These are phyloP conservation scores for Sambucus nigra DNA, from an alignment of 129 eudicot species.

Conservation along the genomic window DNA sequence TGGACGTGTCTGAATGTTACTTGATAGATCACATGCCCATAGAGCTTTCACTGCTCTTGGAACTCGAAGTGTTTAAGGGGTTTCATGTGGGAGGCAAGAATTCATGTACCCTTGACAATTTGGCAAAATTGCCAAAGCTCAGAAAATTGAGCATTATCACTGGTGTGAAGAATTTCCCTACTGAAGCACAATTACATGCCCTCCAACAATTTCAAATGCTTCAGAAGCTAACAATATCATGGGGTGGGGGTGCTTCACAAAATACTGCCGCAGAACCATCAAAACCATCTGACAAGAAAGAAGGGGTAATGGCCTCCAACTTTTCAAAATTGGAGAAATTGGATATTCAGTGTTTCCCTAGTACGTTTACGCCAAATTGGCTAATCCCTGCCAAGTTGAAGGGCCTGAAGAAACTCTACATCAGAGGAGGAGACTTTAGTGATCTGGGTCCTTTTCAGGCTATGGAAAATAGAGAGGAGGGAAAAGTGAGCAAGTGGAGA, in stretches of 20 bases:
- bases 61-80: slow-evolving; percentile 19
- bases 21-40: slow-evolving; percentile 17
- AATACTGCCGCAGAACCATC: neutral
- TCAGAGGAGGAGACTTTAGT: slow-evolving; percentile 17
- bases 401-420: slow-evolving; percentile 19
- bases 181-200: neutral
- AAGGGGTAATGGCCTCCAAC: too few species aligned
- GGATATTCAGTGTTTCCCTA: slow-evolving; percentile 22
- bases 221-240: slow-evolving; percentile 16
- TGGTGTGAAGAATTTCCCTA: slow-evolving; percentile 8
- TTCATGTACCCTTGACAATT: slow-evolving; percentile 13
- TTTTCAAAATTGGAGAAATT: slow-evolving; percentile 11
- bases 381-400: neutral
- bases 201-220: neutral
- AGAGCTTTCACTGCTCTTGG: slow-evolving; percentile 2
- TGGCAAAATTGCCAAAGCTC: slow-evolving; percentile 8
- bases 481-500: slow-evolving; percentile 6
- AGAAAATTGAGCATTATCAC: slow-evolving; percentile 16
- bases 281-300: neutral
- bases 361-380: neutral
- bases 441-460: slow-evolving; percentile 17
- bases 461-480: neutral
- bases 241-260: slow-evolving; percentile 13
- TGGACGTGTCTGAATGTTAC: slow-evolving; percentile 27
- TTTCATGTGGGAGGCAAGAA: slow-evolving; percentile 9